Evolutionary conservation across 495 filamentous ascomycete species (phyloP), one percentile per base, ranked within the genome.

Genomic region (Penicilliopsis zonata): DNA sequence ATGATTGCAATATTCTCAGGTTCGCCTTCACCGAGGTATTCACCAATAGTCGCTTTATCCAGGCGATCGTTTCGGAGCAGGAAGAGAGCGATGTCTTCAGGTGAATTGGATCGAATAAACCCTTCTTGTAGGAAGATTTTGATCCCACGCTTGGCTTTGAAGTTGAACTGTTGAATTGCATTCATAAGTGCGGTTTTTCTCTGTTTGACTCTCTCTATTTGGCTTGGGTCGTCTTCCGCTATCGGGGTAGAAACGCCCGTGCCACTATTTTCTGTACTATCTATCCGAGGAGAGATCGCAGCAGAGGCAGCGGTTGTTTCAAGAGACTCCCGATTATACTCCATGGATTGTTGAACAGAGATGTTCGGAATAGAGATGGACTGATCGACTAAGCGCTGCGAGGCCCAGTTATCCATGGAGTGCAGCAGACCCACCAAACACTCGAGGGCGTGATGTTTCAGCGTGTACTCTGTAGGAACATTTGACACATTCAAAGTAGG

Each of bases 11-110:
- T 80, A 48, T 96, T 93, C 45, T 86, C 76, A 2, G 78, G 62
- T 16, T 96, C 88, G 12, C 84, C 87, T 55, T 99, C 90, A 18
- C 90, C 90, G 8, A 99, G 75, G 49, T 82, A 96, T 52, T 99
- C 90, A 38, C 90, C 90, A 24, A 99, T 78, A 54, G 84, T 75
- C 13, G 80, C 73, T 57, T 96, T 99, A 52, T 94, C 84, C 2
- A 99, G 59, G 17, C 72, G 69, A 9, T 88, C 82, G 34, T 68
- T 77, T 8, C 63, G 69, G 3, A 88, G 48, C 4, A 99, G 55
- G 47, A 99, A 96, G 29, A 57, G 59, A 3, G 87, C 88, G 48
- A 99, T 86, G 36, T 93, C 85, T 30, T 82, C 71, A 2, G 90
- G 76, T 2, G 63, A 63, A 30, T 80, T 67, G 23, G 77, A 82